Evolutionary conservation across 2,329 filamentous ascomycete species (phyloP), one percentile per base, ranked within the genome.

Genomic region (Ceratocystis variospora): DNA sequence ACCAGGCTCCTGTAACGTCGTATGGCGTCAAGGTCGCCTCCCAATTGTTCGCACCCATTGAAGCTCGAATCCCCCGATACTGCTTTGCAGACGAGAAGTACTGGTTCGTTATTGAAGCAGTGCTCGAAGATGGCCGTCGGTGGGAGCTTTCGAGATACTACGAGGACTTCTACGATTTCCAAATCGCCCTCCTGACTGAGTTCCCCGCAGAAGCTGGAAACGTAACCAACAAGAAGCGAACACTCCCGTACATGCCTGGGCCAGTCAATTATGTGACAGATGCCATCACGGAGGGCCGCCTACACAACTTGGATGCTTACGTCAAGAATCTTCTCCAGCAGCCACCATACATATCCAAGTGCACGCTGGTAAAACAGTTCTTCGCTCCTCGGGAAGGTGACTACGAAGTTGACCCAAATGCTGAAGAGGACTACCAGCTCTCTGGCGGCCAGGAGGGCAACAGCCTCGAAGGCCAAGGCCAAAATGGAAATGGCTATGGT

Each of bases 181-280:
- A 99, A 75, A 97, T 97, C 73, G 90, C 91, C 41, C 85, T 99
- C 7, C 83, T 99, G 62, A 93, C 91, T 57, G 90, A 87, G 70
- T 97, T 96, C 73, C 93, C 94, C 25, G 86, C 89, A 45, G 94
- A 97, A 76, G 93, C 94, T 46, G 94, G 94, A 65, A 94, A 95
- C 72, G 88, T 87, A 19, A 87, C 87, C 57, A 82, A 81, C 62
- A 86, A 91, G 72, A 87, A 88, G 73, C 87, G 94, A 66, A 90
- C 88, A 7, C 77, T 99, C 12, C 94, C 94, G 1, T 97, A 96
- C 75, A 99, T 99, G 94, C 94, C 94, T 8, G 94, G 94, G 5
- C 94, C 94, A 2, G 93, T 99, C 69, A 96, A 92, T 70, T 96
- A 96, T 76, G 93, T 97, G 66, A 99, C 93, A n/a, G 93, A 97